phyloP scores from a whole-genome alignment of 139 green algal genomes.

The Chlamydomonas incerta region DNA sequence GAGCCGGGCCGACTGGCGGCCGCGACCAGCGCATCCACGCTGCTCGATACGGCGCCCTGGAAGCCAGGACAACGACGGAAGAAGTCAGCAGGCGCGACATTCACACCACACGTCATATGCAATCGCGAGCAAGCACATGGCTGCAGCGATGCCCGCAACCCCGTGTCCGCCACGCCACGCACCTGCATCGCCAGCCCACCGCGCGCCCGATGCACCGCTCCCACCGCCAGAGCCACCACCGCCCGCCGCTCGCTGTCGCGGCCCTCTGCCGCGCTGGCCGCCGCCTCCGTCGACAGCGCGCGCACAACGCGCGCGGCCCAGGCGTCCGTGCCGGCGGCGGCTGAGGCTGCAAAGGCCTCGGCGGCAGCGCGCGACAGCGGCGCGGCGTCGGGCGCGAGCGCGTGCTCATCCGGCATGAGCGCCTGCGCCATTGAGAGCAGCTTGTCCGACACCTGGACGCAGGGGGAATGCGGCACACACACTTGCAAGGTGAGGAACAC shows the following conservation, averaged over 20 bases:
- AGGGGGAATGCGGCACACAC: not conserved
- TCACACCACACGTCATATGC: no score
- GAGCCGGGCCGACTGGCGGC: constrained; percentile 59
- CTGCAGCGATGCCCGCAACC: no score
- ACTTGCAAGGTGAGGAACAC: no score
- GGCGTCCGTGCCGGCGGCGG: constrained; percentile 57
- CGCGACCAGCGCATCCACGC: constrained; percentile 69
- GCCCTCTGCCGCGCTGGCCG: constrained; percentile 33
- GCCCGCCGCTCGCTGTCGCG: constrained; percentile 57
- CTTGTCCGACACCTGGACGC: constrained; percentile 37
- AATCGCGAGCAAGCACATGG: no score
- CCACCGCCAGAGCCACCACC: constrained; percentile 80
- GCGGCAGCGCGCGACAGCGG: constrained; percentile 66
- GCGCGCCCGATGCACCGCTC: constrained; percentile 72
- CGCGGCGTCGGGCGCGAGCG: constrained; percentile 15
- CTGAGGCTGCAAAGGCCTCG: constrained; percentile 73
- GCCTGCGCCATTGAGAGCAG: constrained; percentile 65
- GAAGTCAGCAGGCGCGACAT: no score
- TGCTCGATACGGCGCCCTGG: constrained; percentile 33
- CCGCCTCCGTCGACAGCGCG: constrained; percentile 48
- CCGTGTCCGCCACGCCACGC: no score
- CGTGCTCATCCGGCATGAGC: constrained; percentile 59
- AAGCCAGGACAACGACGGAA: no score
- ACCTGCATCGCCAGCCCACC: constrained; percentile 78
- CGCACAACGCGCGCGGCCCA: constrained; percentile 44